Evolutionary conservation across 2,329 filamentous ascomycete species (phyloP).

Genomic region (Cercospora brassicicola): DNA sequence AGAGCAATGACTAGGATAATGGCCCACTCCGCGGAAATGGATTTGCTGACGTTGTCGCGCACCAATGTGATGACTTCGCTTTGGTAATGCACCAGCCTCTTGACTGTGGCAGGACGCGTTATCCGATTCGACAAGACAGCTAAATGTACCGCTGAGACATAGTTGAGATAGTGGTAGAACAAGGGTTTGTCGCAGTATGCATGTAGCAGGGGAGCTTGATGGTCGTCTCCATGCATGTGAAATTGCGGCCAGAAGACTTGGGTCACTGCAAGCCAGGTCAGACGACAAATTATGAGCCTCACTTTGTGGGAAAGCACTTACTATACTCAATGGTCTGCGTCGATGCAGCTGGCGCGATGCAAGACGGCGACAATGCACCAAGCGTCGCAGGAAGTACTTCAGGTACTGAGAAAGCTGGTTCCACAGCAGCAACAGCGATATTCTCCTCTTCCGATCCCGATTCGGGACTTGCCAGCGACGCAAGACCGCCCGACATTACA

Average conservation of each 20-base stretch:
- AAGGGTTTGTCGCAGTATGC: not conserved
- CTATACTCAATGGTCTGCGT: not conserved
- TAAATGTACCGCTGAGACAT: not conserved
- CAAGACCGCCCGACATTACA: not conserved
- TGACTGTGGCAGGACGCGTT: not conserved
- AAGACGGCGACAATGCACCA: not conserved
- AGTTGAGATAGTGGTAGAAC: not conserved
- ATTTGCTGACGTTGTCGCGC: not conserved
- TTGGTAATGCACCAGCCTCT: not conserved
- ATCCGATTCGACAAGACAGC: not conserved
- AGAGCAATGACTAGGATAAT: not conserved
- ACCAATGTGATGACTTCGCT: not conserved
- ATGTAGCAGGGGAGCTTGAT: not conserved
- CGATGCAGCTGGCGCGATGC: not conserved
- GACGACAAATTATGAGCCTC: not conserved
- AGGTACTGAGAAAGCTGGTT: not conserved
- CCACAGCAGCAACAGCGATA: not conserved
- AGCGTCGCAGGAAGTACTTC: not conserved
- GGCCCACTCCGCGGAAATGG: not conserved
- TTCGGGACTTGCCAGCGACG: not conserved
- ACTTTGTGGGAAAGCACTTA: not conserved
- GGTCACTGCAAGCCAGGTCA: not conserved
- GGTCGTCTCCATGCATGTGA: not conserved
- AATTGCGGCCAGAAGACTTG: not conserved
- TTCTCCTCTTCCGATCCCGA: not conserved